Evolutionary conservation across 768 basidiomycete genomes (phyloP).

Genomic region (Tephrocybe sp.): DNA sequence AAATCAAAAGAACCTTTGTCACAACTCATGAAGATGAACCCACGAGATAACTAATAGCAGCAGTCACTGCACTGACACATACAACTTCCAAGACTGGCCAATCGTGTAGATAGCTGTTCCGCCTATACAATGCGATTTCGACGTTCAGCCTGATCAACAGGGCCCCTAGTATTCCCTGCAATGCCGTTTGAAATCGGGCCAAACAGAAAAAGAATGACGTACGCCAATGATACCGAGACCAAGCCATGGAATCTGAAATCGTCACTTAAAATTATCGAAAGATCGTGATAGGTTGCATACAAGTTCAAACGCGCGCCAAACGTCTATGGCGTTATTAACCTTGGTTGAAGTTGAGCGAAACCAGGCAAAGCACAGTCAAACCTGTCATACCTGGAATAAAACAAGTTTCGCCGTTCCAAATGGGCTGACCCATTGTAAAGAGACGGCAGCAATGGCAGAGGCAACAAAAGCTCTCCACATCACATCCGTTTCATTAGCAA

Average conservation of each 20-base stretch:
- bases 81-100: conserved; percentile 71
- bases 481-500: conserved; percentile 72
- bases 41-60: conserved; percentile 70
- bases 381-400: conserved; percentile 59
- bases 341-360: conserved; percentile 21
- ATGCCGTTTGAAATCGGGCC: conserved; percentile 2
- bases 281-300: conserved; percentile 32
- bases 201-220: conserved; percentile 13
- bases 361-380: no score
- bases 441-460: conserved; percentile 83
- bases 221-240: conserved; percentile 64
- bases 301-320: conserved; percentile 74
- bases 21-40: conserved; percentile 16
- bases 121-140: conserved; percentile 59
- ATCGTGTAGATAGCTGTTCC: conserved; percentile 51
- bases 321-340: conserved; percentile 59
- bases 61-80: conserved; percentile 61
- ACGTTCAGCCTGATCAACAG: conserved; percentile 68
- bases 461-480: conserved; percentile 90
- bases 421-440: conserved; percentile 81
- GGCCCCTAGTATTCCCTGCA: conserved; percentile 64
- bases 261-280: neutral
- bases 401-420: conserved; percentile 86
- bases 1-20: no score
- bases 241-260: conserved; percentile 66